Conservation (phyloP, 805 yeast genomes). For the Candida suzukii region DNA sequence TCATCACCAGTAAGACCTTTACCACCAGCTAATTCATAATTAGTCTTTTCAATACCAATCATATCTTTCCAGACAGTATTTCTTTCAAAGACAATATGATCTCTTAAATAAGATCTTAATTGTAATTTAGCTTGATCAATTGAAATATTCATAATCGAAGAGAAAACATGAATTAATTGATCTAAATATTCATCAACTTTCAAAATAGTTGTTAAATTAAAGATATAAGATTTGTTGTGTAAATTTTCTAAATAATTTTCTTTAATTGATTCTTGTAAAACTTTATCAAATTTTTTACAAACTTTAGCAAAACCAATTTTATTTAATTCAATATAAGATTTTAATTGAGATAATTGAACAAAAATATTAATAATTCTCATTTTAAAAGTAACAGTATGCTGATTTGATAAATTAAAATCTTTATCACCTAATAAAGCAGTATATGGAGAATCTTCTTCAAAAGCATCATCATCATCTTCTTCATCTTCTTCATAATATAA, state of each 20-base stretch:
- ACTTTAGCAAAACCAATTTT: constrained; percentile 48
- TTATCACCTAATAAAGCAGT: constrained; percentile 44
- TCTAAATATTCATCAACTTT: constrained; percentile 24
- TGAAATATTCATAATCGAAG: constrained; percentile 16
- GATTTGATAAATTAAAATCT: constrained; percentile 42
- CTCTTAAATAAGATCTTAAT: constrained; percentile 47
- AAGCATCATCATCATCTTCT: constrained; percentile 30
- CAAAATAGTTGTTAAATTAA: constrained; percentile 21
- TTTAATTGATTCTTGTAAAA: constrained; percentile 36
- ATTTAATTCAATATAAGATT: constrained; percentile 44
- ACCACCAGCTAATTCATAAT: constrained; percentile 12
- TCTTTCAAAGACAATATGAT: constrained; percentile 50
- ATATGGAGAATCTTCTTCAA: constrained; percentile 27
- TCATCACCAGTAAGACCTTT: constrained; percentile 29
- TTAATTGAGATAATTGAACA: constrained; percentile 40
- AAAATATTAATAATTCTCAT: constrained; percentile 37
- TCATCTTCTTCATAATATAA: constrained; percentile 26
- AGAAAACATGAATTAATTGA: constrained; percentile 21
- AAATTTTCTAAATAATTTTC: constrained; percentile 29
- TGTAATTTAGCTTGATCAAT: constrained; percentile 13
- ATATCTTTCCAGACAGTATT: constrained; percentile 51
- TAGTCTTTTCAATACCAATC: constrained; percentile 37
- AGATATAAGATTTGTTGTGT: constrained; percentile 27
- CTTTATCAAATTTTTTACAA: constrained; percentile 46
- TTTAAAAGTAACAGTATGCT: constrained; percentile 40